A percentile compares a stretch with the other conserved stretches of the same genome.
Conservation (phyloP, 2,329 filamentous ascomycete genomes). For the Aspergillus udagawae region DNA sequence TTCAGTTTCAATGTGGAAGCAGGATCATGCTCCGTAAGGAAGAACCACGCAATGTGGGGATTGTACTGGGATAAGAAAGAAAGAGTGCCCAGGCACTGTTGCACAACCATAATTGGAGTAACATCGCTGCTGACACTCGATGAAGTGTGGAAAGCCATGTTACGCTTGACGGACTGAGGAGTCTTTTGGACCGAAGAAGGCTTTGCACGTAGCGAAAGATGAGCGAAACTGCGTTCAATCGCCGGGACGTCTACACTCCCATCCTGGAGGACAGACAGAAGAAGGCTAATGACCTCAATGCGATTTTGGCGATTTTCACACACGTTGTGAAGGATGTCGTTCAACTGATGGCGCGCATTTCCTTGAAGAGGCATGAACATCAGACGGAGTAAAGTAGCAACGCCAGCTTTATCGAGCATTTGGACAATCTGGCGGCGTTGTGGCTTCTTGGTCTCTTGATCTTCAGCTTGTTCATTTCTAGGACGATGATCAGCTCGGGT, state of each 20-base stretch:
- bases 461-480: slow-evolving; percentile 36
- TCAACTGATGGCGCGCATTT: slow-evolving; percentile 77
- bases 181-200: slow-evolving; percentile 75
- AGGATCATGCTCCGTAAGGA: slow-evolving; percentile 90
- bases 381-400: slow-evolving; percentile 92
- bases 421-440: slow-evolving; percentile 82
- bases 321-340: slow-evolving; percentile 82
- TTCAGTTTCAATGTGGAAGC: slow-evolving; percentile 71
- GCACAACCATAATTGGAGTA: slow-evolving; percentile 89
- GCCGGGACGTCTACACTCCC: slow-evolving; percentile 90
- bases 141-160: slow-evolving; percentile 57
- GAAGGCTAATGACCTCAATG: slow-evolving; percentile 85
- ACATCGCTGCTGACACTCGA: slow-evolving; percentile 71
- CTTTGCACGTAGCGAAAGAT: slow-evolving; percentile 86
- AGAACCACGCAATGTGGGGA: slow-evolving; percentile 81
- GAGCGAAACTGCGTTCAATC: slow-evolving; percentile 91
- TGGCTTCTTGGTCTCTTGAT: slow-evolving; percentile 56
- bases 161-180: slow-evolving; percentile 74
- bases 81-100: slow-evolving; percentile 85
- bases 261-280: slow-evolving; percentile 91
- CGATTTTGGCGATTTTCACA: slow-evolving; percentile 97
- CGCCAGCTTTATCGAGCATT: slow-evolving; percentile 93
- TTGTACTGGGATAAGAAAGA: slow-evolving; percentile 82
- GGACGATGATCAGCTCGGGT: slow-evolving; percentile 34
- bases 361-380: slow-evolving; percentile 97